Evolutionary conservation across 116 monocot species (phyloP), one percentile per base, ranked within the genome.

Genomic region (Phalaenopsis hybrid): DNA sequence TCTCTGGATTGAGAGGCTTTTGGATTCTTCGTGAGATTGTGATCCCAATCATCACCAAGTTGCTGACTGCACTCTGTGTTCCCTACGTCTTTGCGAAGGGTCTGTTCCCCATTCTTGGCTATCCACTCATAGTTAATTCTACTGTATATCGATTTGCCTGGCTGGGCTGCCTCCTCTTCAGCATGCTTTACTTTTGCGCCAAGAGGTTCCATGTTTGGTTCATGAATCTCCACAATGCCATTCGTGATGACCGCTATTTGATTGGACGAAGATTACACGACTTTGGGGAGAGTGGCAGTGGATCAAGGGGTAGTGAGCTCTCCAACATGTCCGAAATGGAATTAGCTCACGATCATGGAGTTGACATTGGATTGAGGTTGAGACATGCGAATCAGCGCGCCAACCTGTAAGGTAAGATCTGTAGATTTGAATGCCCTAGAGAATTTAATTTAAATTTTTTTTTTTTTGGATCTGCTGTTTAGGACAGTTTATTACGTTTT

Each of bases 21-120:
- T 98, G 95, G 98, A 92, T 98, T n/a, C 83, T 98, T 57, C 92
- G 86, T 10, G 98, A 98, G 85, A 92, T 98, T 57, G 92, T 95
- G 81, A 80, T 88, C 43, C 98, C 95, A 0, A 95, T 98, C 48
- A 78, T 95, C 44, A 69, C 83, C 18, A 98, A 94, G 82, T 87
- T 98, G 43, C 88, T 98, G 17, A 95, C 98, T 25, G 94, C 93
- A n/a, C 85, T 98, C 1, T 95, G 98, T 33, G 86, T 98, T 7
- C 98, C 98, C 8, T 98, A 98, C 46, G 98, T 98, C 5, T 92
- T 98, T 81, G 89, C 98, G 7, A 89, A 86, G 84, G 98, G 98
- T 3, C 28, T 98, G 17, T 98, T 98, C 83, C 98, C 98, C 16
- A 82, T 92, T 34, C 73, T 98, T 8, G 98, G 98, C 80, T 98